Conservation (phyloP, 371 early-diverging fungal species). For the Actinomortierella wolfii region DNA sequence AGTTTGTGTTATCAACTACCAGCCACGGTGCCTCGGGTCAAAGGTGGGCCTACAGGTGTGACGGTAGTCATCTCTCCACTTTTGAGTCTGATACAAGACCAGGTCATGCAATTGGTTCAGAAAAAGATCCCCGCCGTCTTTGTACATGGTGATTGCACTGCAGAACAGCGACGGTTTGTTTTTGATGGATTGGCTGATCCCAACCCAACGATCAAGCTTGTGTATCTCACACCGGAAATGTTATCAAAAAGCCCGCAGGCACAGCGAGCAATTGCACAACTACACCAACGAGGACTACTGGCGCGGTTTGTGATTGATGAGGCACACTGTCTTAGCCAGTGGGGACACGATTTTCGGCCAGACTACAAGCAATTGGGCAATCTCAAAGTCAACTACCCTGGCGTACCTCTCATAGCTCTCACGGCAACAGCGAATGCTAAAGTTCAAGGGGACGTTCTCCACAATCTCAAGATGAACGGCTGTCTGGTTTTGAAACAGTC, state of each 20-base stretch:
- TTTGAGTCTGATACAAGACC: slow-evolving; percentile 98
- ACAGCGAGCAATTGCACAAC: slow-evolving; percentile 54
- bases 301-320: slow-evolving; percentile 98
- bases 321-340: slow-evolving; percentile 97
- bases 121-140: slow-evolving; percentile 82
- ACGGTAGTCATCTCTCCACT: slow-evolving; percentile 98
- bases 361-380: slow-evolving; percentile 79
- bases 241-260: slow-evolving; percentile 76
- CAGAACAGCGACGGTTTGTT: slow-evolving; percentile 58
- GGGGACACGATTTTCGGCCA: slow-evolving; percentile 97
- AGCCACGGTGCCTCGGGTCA: slow-evolving; percentile 62
- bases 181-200: slow-evolving; percentile 56
- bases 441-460: slow-evolving; percentile 81
- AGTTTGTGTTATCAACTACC: slow-evolving; percentile 98
- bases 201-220: slow-evolving; percentile 56
- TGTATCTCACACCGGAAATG: slow-evolving; percentile 98
- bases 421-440: slow-evolving; percentile 98
- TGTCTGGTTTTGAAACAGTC: slow-evolving; percentile 80
- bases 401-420: slow-evolving; percentile 96
- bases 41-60: slow-evolving; percentile 74
- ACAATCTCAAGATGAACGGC: slow-evolving; percentile 69
- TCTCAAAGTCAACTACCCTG: slow-evolving; percentile 68
- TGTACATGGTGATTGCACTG: slow-evolving; percentile 68
- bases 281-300: slow-evolving; percentile 64
- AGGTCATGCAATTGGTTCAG: slow-evolving; percentile 82